A percentile compares a stretch with the other conserved stretches of the same genome.
Evolutionary conservation across 805 yeast genomes (phyloP).

Genomic region (Cyberlindnera samutprakarnensis): DNA sequence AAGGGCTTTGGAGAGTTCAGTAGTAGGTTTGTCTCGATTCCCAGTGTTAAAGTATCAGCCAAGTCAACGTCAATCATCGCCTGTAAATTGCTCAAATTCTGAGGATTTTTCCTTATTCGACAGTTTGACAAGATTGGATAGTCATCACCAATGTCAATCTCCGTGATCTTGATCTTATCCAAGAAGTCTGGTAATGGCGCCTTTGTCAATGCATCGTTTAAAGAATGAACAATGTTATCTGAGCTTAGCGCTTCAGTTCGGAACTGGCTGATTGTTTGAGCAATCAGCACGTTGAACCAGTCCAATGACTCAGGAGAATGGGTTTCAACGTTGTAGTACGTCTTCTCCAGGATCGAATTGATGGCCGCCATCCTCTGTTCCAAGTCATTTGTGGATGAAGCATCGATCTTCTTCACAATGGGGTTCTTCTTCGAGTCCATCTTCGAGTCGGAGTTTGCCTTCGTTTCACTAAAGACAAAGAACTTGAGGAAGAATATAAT

Average conservation of each 20-base stretch:
- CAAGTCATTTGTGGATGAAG: slow-evolving; percentile 7
- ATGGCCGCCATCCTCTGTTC: slow-evolving; percentile 20
- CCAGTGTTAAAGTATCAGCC: slow-evolving; percentile 79
- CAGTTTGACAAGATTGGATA: slow-evolving; percentile 95
- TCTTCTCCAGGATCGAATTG: slow-evolving; percentile 69
- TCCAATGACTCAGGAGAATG: slow-evolving; percentile 90
- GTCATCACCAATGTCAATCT: slow-evolving; percentile 89
- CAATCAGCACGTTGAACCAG: slow-evolving; percentile 93
- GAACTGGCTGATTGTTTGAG: slow-evolving; percentile 81
- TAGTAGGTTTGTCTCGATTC: slow-evolving; percentile 71
- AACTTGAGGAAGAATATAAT: slow-evolving; percentile 61
- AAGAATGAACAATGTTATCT: slow-evolving; percentile 76
- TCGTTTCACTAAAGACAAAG: slow-evolving; percentile 66
- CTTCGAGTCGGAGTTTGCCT: slow-evolving; percentile 21
- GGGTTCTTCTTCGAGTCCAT: slow-evolving; percentile 21
- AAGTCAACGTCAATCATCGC: slow-evolving; percentile 90
- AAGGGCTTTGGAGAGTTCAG: slow-evolving; percentile 77
- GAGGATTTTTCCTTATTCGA: slow-evolving; percentile 56
- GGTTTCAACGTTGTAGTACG: slow-evolving; percentile 82
- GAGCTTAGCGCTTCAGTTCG: slow-evolving; percentile 83
- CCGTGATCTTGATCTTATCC: slow-evolving; percentile 72
- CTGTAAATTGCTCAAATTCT: slow-evolving; percentile 46
- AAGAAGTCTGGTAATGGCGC: slow-evolving; percentile 73
- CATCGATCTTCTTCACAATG: slow-evolving; percentile 11
- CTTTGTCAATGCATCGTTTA: slow-evolving; percentile 54